Evolutionary conservation across 2,329 filamentous ascomycete genomes (phyloP), one percentile per base, ranked within the genome.

Genomic region (Colletotrichum noveboracense): DNA sequence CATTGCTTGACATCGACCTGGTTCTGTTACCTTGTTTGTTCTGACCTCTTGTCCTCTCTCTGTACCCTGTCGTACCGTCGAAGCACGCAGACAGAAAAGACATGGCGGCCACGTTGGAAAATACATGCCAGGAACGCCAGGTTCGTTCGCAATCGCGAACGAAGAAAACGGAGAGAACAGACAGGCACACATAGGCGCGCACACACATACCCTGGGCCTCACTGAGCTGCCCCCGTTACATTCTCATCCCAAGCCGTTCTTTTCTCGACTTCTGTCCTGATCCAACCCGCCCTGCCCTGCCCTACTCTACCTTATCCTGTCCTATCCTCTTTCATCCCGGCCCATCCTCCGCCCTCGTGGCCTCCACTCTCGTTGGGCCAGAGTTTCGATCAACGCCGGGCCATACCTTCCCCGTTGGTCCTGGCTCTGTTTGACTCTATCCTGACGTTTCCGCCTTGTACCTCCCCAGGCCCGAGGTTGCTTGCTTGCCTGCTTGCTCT

Each of bases 101-200:
- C 16, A 60, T 68, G 43, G 16, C 43, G 58, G 12, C 7, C 16
- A 26, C 26, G 14, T 55, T 34, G 60, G n/a, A 21, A 52, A 34
- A 55, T 43, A 67, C 62, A 24, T 36, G 16, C 61, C 14, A 75
- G 55, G 58, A 61, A 76, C 70, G 58, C 64, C 74, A 74, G 64
- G 28, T 67, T 76, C 74, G 58, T 76, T 76, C 74, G 74, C 74
- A 69, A 76, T 76, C 74, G 74, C 74, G 74, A 76, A 73, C 70
- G 64, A 75, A 64, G 21, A 6, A 61, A 65, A 69, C 55, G 70
- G 70, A 38, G 58, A 67, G 69, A 74, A 65, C 64, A 75, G 61
- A 74, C 32, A 70, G 43, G 43, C 43, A 52, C 43, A 52, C 43
- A 48, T 43, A 18, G 38, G 8, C 43, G 10, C 43, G 13, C 43